These are phyloP conservation scores for Xylaria sp. DNA, from an alignment of 2,329 filamentous ascomycete species.

Conservation along the genomic window DNA sequence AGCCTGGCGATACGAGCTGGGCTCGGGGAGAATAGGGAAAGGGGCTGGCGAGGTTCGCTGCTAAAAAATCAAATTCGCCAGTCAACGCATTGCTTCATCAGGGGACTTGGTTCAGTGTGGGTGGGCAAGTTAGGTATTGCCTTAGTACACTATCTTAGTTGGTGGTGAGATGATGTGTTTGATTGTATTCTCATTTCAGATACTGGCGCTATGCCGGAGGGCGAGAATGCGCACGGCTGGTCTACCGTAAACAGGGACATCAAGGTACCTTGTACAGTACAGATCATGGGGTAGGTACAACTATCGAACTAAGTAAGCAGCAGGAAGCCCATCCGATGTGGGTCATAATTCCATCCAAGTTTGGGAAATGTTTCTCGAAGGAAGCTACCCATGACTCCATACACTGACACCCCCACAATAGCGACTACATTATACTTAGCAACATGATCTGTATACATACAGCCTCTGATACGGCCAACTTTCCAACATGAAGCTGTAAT, in stretches of 20 bases:
- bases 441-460: not conserved
- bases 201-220: slow-evolving; percentile 4
- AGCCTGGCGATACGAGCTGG: slow-evolving; percentile 17
- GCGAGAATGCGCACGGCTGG: slow-evolving; percentile 7
- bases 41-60: slow-evolving; percentile 29
- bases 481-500: slow-evolving; percentile 9
- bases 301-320: not conserved
- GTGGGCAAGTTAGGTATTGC: slow-evolving; percentile 25
- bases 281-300: not conserved
- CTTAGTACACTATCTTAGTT: slow-evolving; percentile 11
- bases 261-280: not conserved
- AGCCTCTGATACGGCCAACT: too few relatives aligned
- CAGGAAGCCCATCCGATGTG: slow-evolving; percentile 24
- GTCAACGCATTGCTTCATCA: slow-evolving; percentile 20
- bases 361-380: slow-evolving; percentile 32
- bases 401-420: slow-evolving; percentile 7
- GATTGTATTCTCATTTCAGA: slow-evolving; percentile 31
- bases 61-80: slow-evolving; percentile 30
- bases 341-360: slow-evolving; percentile 30
- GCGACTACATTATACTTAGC: not conserved
- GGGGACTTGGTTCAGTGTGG: slow-evolving; percentile 21
- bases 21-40: slow-evolving; percentile 27
- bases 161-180: slow-evolving; percentile 31
- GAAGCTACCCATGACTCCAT: slow-evolving; percentile 13
- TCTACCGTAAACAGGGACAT: slow-evolving; percentile 17